A percentile compares a stretch with the other conserved stretches of the same genome.
These are phyloP conservation scores for Coniochaeta sp. DNA, from an alignment of 2,329 filamentous ascomycete species.

Conservation along the genomic window DNA sequence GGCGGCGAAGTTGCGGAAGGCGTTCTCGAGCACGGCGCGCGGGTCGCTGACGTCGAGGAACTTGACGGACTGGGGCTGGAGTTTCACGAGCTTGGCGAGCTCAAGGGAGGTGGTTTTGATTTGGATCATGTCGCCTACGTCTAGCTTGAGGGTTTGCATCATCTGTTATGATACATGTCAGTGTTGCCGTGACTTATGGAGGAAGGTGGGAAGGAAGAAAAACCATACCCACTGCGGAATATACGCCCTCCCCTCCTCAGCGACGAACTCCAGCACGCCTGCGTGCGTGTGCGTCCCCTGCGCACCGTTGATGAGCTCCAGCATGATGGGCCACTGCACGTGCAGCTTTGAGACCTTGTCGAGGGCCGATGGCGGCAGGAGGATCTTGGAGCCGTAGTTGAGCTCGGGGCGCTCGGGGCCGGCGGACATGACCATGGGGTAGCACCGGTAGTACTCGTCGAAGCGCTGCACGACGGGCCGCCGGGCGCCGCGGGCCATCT, in stretches of 20 bases:
- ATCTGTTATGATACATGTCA: slow-evolving; percentile 55
- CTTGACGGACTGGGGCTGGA: slow-evolving; percentile 86
- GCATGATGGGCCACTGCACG: slow-evolving; percentile 94
- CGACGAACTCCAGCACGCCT: slow-evolving; percentile 94
- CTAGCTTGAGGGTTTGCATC: slow-evolving; percentile 85
- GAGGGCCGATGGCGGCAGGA: slow-evolving; percentile 90
- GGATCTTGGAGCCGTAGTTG: slow-evolving; percentile 96
- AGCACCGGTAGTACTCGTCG: slow-evolving; percentile 98
- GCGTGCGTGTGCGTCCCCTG: slow-evolving; percentile 78
- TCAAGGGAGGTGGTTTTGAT: slow-evolving; percentile 91
- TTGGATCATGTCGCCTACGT: slow-evolving; percentile 90
- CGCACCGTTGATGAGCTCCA: slow-evolving; percentile 88
- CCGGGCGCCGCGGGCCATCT: slow-evolving; percentile 40
- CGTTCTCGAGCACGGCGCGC: slow-evolving; percentile 93
- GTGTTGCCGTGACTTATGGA: not conserved
- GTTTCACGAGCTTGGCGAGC: slow-evolving; percentile 86
- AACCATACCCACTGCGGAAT: slow-evolving; percentile 83
- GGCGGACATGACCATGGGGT: slow-evolving; percentile 89
- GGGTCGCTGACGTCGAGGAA: slow-evolving; percentile 97
- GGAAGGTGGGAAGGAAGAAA: not conserved
- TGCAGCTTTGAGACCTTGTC: slow-evolving; percentile 95
- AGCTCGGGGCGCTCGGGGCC: slow-evolving; percentile 82
- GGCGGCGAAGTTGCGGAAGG: slow-evolving; percentile 94
- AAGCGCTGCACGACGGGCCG: slow-evolving; percentile 64
- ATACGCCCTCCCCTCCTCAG: slow-evolving; percentile 94